Evolutionary conservation across 768 basidiomycete genomes (phyloP), one percentile per base, ranked within the genome.

Genomic region (Nevesoporus exiguus): DNA sequence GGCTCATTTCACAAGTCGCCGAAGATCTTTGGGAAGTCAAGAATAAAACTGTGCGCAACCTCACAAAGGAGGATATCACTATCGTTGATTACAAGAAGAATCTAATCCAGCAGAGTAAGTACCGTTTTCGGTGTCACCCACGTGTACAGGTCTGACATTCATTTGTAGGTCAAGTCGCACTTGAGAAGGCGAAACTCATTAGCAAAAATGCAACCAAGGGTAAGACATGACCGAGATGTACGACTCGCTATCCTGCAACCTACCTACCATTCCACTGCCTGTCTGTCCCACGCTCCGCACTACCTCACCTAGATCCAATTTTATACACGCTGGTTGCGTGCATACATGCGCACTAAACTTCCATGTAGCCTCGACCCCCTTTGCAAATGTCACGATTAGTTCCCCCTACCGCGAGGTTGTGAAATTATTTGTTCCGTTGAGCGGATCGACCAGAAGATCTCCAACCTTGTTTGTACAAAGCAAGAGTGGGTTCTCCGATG

Each of bases 21-120:
- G 91, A 98, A 69, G 96, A 98, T 71, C 85, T 99, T 8, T 99
- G 97, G 97, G 97, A 99, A 72, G 97, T 99, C 51, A 92, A 93
- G 67, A 81, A 93, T 70, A 87, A 88, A 74, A 93, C 90, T 67
- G 93, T 99, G 70, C 81, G 81, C 71, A 97, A 98, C 74, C 74
- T 99, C 57, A 90, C 94, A 24, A 94, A 88, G 77, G 77, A 83
- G 62, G 94, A 93, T 60, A 93, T 98, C 67, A 86, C 82, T 47
- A 98, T 98, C 67, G 75, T 89, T 30, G 90, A 94, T 71, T 98
- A 98, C 79, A 98, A 98, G 81, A 86, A 81, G 74, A 83, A 83
- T 56, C 78, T 97, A 42, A 76, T 90, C 47, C 87, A 82, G 75
- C 79, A 90, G 71, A 91, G 90, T 87, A 69, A 67, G 85, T 34